phyloP scores from a whole-genome alignment of 805 yeast species.

The Hanseniaspora guilliermondii region DNA sequence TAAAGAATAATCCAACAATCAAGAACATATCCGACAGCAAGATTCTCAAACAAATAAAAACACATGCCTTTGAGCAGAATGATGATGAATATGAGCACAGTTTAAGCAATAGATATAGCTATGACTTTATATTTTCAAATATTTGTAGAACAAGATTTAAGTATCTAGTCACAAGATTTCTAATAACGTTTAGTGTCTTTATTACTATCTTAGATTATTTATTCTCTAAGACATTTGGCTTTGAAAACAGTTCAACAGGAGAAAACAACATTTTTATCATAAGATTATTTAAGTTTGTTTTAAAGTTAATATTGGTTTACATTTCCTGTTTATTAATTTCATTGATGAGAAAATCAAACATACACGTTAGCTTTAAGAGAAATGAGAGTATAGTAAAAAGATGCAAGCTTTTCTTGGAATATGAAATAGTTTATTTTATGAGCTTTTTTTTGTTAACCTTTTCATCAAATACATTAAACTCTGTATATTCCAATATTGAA shows the following conservation, averaged over 20 bases:
- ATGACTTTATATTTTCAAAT: slow-evolving; percentile 31
- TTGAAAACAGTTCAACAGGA: too few relatives aligned
- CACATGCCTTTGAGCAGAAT: background rate
- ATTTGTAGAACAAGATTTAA: slow-evolving; percentile 32
- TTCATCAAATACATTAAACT: background rate
- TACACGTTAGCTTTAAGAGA: slow-evolving; percentile 28
- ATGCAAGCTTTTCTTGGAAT: background rate
- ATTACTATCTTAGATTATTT: background rate
- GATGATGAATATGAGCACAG: background rate
- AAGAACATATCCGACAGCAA: slow-evolving; percentile 6
- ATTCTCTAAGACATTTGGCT: background rate
- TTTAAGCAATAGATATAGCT: slow-evolving; percentile 21
- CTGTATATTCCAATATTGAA: background rate
- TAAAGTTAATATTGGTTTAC: slow-evolving; percentile 16
- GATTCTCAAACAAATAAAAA: background rate
- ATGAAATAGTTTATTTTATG: background rate
- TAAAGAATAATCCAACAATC: slow-evolving; percentile 1
- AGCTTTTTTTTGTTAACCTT: slow-evolving; percentile 5
- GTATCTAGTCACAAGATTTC: slow-evolving; percentile 29
- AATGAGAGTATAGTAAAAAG: background rate
- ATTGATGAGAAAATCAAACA: slow-evolving; percentile 31
- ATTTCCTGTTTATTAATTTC: slow-evolving; percentile 27
- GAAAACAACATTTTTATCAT: background rate
- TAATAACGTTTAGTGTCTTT: slow-evolving; percentile 22
- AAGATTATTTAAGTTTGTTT: background rate